Percentiles rank a stretch among this genome's conserved stretches.
phyloP scores from a whole-genome alignment of 169 alveolate genomes.

The Plasmodium gonderi region DNA sequence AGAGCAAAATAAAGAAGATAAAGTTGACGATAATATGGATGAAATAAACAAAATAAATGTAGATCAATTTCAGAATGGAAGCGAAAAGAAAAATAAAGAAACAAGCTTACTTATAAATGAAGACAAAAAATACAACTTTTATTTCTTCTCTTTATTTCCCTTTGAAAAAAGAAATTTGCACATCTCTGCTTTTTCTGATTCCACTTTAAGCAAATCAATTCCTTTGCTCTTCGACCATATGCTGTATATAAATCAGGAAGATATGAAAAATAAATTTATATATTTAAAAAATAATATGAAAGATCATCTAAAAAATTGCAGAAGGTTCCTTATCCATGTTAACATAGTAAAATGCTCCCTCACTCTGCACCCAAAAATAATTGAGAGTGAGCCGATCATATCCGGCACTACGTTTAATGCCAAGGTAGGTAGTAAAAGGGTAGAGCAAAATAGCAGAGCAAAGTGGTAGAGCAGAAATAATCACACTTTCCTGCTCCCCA shows the following conservation, averaged over 20 bases:
- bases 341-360: conserved; percentile 29
- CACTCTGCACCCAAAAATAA: conserved; percentile 31
- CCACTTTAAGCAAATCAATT: conserved; percentile 15
- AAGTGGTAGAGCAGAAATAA: background rate
- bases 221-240: conserved; percentile 31
- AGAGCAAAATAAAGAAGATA: background rate
- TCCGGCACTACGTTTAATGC: conserved; percentile 32
- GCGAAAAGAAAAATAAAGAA: conserved; percentile 5
- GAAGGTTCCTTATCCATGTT: conserved; percentile 27
- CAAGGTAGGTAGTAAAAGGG: conserved; percentile 8
- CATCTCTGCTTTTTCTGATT: conserved; percentile 40
- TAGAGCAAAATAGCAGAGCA: background rate
- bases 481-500: too few species aligned
- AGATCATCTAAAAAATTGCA: conserved; percentile 56
- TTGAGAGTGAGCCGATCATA: conserved; percentile 56
- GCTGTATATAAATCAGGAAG: conserved; percentile 57
- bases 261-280: conserved; percentile 45
- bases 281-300: conserved; percentile 49
- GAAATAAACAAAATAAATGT: background rate
- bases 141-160: conserved; percentile 52
- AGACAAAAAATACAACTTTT: conserved; percentile 57
- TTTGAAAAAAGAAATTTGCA: conserved; percentile 57
- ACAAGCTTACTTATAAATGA: conserved; percentile 22
- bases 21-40: background rate
- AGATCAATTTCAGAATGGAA: conserved; percentile 12